Conservation (phyloP, 2,329 filamentous ascomycete species). For the Pseudogymnoascus sp. region DNA sequence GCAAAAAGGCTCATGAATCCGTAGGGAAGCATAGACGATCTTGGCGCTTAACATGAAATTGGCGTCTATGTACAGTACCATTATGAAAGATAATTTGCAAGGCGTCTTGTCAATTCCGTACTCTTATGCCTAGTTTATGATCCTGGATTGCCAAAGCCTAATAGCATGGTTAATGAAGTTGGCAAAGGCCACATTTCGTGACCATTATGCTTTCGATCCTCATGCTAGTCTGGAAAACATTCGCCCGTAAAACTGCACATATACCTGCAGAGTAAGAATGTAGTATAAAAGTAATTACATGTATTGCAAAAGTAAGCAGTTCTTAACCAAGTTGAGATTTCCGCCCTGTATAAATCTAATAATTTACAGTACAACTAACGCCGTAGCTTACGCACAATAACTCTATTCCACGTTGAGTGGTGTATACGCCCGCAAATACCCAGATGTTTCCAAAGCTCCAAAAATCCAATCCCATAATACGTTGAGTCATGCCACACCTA, state of each 20-base stretch:
- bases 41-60: conserved; percentile 7
- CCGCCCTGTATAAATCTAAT: neutral
- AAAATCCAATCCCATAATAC: neutral
- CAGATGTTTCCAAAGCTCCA: neutral
- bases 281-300: neutral
- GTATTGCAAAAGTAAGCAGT: neutral
- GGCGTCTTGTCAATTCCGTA: neutral
- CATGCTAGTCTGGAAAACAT: neutral
- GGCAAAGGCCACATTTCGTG: neutral
- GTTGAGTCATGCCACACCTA: neutral
- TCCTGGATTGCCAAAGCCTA: neutral
- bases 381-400: neutral
- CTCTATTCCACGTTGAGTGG: conserved; percentile 6
- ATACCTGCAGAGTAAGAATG: no score
- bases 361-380: neutral
- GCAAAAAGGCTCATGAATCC: conserved; percentile 3
- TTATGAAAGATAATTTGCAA: conserved; percentile 4
- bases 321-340: neutral
- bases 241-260: neutral
- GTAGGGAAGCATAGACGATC: conserved; percentile 7
- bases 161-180: neutral
- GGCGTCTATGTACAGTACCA: conserved; percentile 8
- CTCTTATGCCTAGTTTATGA: neutral
- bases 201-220: neutral
- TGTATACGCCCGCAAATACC: neutral